Evolutionary conservation across 1,284 basidiomycete species (phyloP), one percentile per base, ranked within the genome.

Genomic region (Sporisorium reilianum): DNA sequence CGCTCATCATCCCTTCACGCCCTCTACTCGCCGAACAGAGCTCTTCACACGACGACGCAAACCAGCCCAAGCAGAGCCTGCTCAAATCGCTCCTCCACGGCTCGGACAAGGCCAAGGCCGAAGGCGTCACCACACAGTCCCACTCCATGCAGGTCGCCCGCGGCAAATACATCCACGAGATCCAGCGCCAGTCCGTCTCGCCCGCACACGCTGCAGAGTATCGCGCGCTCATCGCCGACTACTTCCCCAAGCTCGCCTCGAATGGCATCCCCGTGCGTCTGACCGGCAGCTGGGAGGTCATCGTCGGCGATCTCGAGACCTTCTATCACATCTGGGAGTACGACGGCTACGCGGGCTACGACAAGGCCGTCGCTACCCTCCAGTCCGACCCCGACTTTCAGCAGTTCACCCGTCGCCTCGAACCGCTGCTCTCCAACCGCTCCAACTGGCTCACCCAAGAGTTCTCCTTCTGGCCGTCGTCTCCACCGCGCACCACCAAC

Each of bases 241-340:
- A 71, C 60, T 74, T 77, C 45, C 81, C 80, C 51, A 78, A 75
- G 55, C 45, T 83, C 11, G 65, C 60, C 23, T 54, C 46, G n/a
- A 73, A 76, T 41, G 51, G 64, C 26, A 58, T 64, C 0, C 64
- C 64, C n/a, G 61, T 77, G 52, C 64, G 68, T 18, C 65, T 75
- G 34, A 70, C 73, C 20, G 82, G 82, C 9, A 79, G 67, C 59
- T 84, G 79, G 77, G 76, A 84, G 38, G 80, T 84, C 36, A 63
- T 73, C 26, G 75, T 84, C 3, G 82, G 82, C 25, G 81, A 83
- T 18, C 66, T 82, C 38, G 82, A 82, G 55, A 80, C 79, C 12
- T 84, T 84, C 59, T 84, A 82, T 68, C 81, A 82, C 55, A 80
- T 84, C 42, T 84, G 82, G 82, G 64, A 79, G 49, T 82, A 82